Base-by-base conservation (phyloP, 371 early-diverging fungal species). In the Batrachochytrium dendrobatidis region DNA sequence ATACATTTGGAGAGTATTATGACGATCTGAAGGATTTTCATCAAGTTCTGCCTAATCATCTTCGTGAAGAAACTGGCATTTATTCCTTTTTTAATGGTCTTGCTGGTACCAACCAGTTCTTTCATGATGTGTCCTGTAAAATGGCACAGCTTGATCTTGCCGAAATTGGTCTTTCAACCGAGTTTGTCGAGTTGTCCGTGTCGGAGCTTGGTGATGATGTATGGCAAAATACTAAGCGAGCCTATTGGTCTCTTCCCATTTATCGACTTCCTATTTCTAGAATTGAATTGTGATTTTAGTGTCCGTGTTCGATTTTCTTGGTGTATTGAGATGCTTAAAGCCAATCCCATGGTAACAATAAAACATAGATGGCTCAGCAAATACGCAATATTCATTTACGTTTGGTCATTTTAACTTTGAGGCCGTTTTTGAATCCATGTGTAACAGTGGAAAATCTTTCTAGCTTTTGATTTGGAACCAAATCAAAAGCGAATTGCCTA, bases 41-140 rank as follows among this genome's bases (percentile, higher is more conserved):
- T 72, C 86, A 87, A 30, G 80, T 82, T 55, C 74, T 91, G 4
- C 87, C 88, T 7, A 86, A 88, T 45, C 79, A 91, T 30, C 77
- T 96, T 54, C 69, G 80, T n/a, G 63, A 74, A 7, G 81, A 83
- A 22, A 52, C 46, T 24, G 93, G 92, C 28, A 69, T 88, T 48
- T 97, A 95, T 70, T 87, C 91, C 26, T 97, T 87, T 76, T 97
- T 97, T 69, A 94, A 95, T 60, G 97, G 97, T 1, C 74, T 94
- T 18, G 92, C 91, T 26, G 94, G 92, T 31, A 88, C 89, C 34
- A 93, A 93, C 68, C 79, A 84, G 61, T 89, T 94, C 68, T 97
- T 97, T 79, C 91, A 95, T 69, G 95, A 92, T 50, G 93, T 97
- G 2, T 91, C 91, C 55, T 92, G 92, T 67, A 71, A 82, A 33